phyloP scores from a whole-genome alignment of 116 monocot species.

The Phalaenopsis hybrid region DNA sequence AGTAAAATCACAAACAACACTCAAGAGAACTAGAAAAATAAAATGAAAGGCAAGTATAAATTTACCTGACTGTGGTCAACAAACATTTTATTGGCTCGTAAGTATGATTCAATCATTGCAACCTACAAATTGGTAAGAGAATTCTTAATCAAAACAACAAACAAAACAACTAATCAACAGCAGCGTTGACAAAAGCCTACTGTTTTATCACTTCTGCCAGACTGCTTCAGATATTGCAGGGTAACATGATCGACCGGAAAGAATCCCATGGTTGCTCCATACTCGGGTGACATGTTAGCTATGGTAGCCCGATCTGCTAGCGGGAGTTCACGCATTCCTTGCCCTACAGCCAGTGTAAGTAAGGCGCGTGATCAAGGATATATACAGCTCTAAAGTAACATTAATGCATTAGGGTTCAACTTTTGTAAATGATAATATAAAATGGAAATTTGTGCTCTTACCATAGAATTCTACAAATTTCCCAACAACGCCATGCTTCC shows the following conservation, averaged over 20 bases:
- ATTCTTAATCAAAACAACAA: slow-evolving; percentile 7
- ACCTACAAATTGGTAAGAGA: slow-evolving; percentile 20
- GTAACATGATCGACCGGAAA: slow-evolving; percentile 88
- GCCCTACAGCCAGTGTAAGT: slow-evolving; percentile 28
- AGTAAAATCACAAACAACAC: not conserved
- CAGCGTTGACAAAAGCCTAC: slow-evolving; percentile 24
- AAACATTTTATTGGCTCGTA: slow-evolving; percentile 65
- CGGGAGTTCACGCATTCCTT: slow-evolving; percentile 67
- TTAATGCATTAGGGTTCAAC: not conserved
- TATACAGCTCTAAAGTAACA: not conserved
- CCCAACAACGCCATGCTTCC: slow-evolving; percentile 85
- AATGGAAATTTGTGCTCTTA: slow-evolving; percentile 14
- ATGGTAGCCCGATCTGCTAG: slow-evolving; percentile 86
- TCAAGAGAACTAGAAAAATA: slow-evolving; percentile 8
- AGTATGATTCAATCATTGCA: slow-evolving; percentile 61
- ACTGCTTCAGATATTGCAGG: slow-evolving; percentile 65
- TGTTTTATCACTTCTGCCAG: slow-evolving; percentile 81
- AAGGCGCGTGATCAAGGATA: not conserved
- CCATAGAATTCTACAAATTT: slow-evolving; percentile 95
- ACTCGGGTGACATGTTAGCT: slow-evolving; percentile 93
- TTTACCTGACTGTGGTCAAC: slow-evolving; percentile 50
- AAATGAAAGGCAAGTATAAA: not conserved
- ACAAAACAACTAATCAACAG: slow-evolving; percentile 4
- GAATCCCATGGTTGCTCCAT: slow-evolving; percentile 97
- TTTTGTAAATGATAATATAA: not conserved